These are phyloP conservation scores for Dipteronia sinensis DNA, from an alignment of 345 rosid genomes.

Conservation along the genomic window DNA sequence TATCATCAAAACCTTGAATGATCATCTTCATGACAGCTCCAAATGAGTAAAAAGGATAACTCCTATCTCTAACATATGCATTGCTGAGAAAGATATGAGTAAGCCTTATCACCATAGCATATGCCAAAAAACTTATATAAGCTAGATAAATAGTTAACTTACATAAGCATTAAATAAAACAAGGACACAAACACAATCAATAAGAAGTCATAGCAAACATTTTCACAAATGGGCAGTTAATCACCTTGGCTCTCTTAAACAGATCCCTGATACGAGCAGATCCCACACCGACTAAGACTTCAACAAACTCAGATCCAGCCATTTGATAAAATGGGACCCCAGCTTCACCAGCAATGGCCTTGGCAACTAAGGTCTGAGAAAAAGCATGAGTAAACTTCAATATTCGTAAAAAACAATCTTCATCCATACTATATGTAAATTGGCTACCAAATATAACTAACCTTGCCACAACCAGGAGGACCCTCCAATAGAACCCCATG, in stretches of 20 bases:
- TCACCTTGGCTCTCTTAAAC: conserved; percentile 95
- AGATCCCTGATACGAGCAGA: conserved; percentile 97
- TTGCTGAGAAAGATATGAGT: neutral
- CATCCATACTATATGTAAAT: conserved; percentile 15
- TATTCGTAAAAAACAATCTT: conserved; percentile 17
- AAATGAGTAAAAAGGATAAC: neutral
- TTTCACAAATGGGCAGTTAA: conserved; percentile 9
- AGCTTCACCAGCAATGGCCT: conserved; percentile 98
- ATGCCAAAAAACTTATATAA: neutral
- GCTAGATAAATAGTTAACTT: neutral
- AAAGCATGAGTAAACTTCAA: conserved; percentile 21
- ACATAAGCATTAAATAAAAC: neutral
- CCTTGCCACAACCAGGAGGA: conserved; percentile 99
- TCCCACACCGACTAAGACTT: conserved; percentile 96
- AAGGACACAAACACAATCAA: neutral
- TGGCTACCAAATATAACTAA: conserved; percentile 27
- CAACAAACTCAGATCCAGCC: conserved; percentile 98
- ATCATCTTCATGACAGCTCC: neutral
- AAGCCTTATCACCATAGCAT: neutral
- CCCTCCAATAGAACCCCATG: conserved; percentile 98
- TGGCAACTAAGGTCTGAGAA: conserved; percentile 86
- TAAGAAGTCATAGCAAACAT: conserved; percentile 9
- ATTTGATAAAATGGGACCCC: conserved; percentile 97
- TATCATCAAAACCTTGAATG: neutral
- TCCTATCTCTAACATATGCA: neutral